Evolutionary conservation across 495 filamentous ascomycete genomes (phyloP).

Genomic region (Tuber borchii): DNA sequence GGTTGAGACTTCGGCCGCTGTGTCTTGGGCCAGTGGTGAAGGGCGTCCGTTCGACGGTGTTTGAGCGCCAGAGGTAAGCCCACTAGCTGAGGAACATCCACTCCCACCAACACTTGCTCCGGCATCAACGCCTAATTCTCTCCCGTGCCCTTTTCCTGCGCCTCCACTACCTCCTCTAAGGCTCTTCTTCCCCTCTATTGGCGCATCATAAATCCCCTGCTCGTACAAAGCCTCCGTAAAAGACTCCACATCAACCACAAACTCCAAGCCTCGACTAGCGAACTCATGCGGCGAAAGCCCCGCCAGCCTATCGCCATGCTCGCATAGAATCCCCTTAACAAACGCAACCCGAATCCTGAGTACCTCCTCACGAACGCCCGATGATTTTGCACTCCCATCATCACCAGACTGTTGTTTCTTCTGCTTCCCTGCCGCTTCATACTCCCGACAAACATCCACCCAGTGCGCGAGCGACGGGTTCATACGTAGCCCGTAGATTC

Average conservation of each 20-base stretch:
- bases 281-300: slow-evolving; percentile 37
- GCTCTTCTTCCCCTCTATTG: slow-evolving; percentile 14
- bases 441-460: slow-evolving; percentile 43
- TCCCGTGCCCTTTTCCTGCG: neutral
- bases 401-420: slow-evolving; percentile 9
- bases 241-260: slow-evolving; percentile 27
- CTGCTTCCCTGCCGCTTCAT: slow-evolving; percentile 34
- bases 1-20: slow-evolving; percentile 13
- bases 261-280: slow-evolving; percentile 33
- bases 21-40: slow-evolving; percentile 10
- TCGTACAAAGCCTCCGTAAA: slow-evolving; percentile 26
- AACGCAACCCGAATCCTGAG: slow-evolving; percentile 38
- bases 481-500: slow-evolving; percentile 31
- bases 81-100: slow-evolving; percentile 29
- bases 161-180: slow-evolving; percentile 10
- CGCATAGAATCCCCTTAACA: slow-evolving; percentile 38
- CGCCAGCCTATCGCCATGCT: slow-evolving; percentile 32
- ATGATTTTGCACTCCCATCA: slow-evolving; percentile 12
- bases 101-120: neutral
- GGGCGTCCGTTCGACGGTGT: slow-evolving; percentile 19
- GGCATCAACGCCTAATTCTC: slow-evolving; percentile 19
- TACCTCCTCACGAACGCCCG: slow-evolving; percentile 35
- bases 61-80: slow-evolving; percentile 20
- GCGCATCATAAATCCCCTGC: slow-evolving; percentile 29
- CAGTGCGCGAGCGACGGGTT: slow-evolving; percentile 48